Evolutionary conservation across 1,284 basidiomycete genomes (phyloP), one percentile per base, ranked within the genome.

Genomic region (Cronartium ribicola): DNA sequence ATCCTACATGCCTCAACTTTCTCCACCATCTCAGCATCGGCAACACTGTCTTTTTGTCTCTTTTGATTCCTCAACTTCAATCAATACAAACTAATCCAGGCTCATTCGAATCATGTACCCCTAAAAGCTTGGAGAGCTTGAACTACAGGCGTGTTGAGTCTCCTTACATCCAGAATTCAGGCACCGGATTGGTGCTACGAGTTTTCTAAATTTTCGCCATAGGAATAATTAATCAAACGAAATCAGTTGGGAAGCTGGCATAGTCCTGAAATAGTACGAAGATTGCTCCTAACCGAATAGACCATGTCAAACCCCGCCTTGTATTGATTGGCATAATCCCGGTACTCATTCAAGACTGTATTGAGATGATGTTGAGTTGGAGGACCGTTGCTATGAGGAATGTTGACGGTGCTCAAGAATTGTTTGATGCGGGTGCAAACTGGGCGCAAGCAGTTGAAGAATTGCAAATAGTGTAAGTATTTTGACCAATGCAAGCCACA

Each of bases 361-460:
- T 71, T 48, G 17, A 59, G n/a, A 14, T 72, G 62, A 22, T 51
- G 41, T 43, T 57, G 37, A 14, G 62, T 72, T 10, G 61, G 62
- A 5, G 46, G 13, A 57, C 51, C 66, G n/a, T 44, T 72, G 7
- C 41, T 40, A 37, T 48, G 40, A 20, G 48, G 14, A 13, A 60
- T 46, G 4, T 66, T n/a, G 36, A 41, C 46, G 14, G n/a, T 43
- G 41, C 51, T 22, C 8, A 74, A 40, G 63, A 66, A 48, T 36
- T 66, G 64, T 41, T 74, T 74, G 48, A 74, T 67, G 22, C 71
- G 40, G 5, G 71, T 74, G 39, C 71, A 74, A 40, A 74, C 71
- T 74, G 22, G 11, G 17, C 8, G 39, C 39, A 37, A 36, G n/a
- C 60, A 41, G 29, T 11, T 51, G 11, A 11, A 51, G 46, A n/a